These are phyloP conservation scores for Colletotrichum aenigma DNA, from an alignment of 2,329 filamentous ascomycete genomes.

Conservation along the genomic window DNA sequence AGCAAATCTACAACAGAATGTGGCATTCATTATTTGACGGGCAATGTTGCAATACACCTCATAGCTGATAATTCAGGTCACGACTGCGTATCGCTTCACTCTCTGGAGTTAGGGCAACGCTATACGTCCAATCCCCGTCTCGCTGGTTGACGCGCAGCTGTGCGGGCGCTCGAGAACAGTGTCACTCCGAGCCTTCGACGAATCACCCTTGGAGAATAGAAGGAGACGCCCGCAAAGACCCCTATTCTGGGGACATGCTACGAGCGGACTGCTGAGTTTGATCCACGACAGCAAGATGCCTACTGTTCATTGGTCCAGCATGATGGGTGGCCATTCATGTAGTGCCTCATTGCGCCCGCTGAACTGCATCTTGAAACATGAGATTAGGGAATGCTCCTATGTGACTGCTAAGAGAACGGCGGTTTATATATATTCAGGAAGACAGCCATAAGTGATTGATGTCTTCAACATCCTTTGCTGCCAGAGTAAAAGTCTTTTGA, in stretches of 20 bases:
- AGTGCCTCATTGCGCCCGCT: background rate
- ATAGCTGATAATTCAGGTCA: background rate
- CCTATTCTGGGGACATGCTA: background rate
- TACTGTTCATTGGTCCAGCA: background rate
- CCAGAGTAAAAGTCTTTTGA: background rate
- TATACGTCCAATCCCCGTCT: rapidly evolving
- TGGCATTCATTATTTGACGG: background rate
- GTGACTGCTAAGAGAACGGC: background rate
- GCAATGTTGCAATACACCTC: background rate
- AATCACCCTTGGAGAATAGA: rapidly evolving
- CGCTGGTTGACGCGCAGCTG: background rate
- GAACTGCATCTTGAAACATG: background rate
- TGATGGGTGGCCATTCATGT: too few species aligned
- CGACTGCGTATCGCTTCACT: background rate
- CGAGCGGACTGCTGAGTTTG: background rate
- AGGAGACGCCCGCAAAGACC: background rate
- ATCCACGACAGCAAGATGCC: background rate
- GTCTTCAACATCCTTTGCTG: background rate
- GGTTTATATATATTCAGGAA: background rate
- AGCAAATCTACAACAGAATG: background rate
- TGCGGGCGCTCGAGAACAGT: background rate
- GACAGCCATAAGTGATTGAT: background rate
- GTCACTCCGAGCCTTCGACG: rapidly evolving
- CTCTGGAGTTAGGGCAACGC: background rate
- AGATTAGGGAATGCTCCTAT: background rate